Evolutionary conservation across 2,329 filamentous ascomycete species (phyloP).

Genomic region (Cryphonectria radicalis): DNA sequence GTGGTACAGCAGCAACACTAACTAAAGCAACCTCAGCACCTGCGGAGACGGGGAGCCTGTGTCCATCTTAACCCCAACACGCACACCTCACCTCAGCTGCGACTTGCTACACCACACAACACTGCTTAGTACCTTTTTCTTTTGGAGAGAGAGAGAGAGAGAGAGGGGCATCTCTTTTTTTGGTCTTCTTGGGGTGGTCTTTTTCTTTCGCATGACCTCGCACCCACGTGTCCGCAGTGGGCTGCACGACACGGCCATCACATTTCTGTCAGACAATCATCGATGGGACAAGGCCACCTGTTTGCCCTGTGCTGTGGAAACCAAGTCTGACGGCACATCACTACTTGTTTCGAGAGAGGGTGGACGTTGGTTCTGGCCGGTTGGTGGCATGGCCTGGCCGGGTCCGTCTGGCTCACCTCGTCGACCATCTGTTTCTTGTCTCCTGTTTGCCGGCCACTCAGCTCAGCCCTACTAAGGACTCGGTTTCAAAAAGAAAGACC

Average conservation of each 20-base stretch:
- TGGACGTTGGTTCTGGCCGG: background rate
- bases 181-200: background rate
- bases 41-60: background rate
- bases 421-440: constrained; percentile 9
- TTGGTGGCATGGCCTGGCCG: constrained; percentile 13
- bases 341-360: constrained; percentile 4
- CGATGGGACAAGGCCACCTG: background rate
- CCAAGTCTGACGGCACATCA: constrained; percentile 6
- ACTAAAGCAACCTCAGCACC: background rate
- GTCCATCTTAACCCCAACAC: background rate
- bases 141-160: background rate
- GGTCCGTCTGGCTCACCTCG: background rate
- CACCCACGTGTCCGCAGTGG: constrained; percentile 3
- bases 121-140: background rate
- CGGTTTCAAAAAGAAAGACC: constrained; percentile 10
- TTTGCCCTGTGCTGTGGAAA: background rate
- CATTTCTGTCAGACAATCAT: background rate
- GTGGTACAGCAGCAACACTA: background rate
- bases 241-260: constrained; percentile 4
- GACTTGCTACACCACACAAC: background rate
- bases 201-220: background rate
- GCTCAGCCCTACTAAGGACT: background rate
- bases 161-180: background rate
- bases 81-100: background rate
- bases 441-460: constrained; percentile 7